Evolutionary conservation across 148 eudicot species (phyloP), one percentile per base, ranked within the genome.

Genomic region (Silene conica): DNA sequence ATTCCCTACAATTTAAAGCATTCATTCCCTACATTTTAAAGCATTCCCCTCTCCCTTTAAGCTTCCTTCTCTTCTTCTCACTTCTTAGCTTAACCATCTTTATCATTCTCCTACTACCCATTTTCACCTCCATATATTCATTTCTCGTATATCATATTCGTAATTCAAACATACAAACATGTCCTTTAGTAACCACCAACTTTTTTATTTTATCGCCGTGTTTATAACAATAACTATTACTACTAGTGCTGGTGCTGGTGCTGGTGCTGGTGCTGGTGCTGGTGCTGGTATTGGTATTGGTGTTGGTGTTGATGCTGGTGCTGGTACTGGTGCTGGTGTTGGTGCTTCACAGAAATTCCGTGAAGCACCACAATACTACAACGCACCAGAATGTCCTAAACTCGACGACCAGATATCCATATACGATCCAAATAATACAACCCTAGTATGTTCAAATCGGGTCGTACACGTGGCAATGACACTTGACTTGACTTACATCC

Each of bases 391-490:
- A 31, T 92, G 95, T 73, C 87, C 92, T 0, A 4, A 0, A 56
- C 79, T 11, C 1, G 18, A 50, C 3, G 16, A 50, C 55, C 55
- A 14, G 55, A 50, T 50, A 50, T 50, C 55, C 55, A 11, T 50
- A 50, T 50, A 18, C 55, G 9, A 50, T 50, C 55, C 55, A 50
- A 50, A 50, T 48, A 48, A 60, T n/a, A 20, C 48, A 38, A 2
- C 22, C 0, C 18, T 69, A 0, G 11, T 82, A 12, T 89, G 92
- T 75, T 89, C 90, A 14, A 78, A 78, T 15, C 79, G 72, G 11
- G 88, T 88, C 11, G 89, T 92, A 13, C 92, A 92, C 72, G 91
- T 90, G 55, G 96, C 97, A 0, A 92, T 92, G 93, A 92, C 97
- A 2, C 85, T 92, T 0, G 97, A 92, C 72, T 79, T 82, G 9